Conservation (phyloP, 805 yeast species). For the Teunomyces cretensis region DNA sequence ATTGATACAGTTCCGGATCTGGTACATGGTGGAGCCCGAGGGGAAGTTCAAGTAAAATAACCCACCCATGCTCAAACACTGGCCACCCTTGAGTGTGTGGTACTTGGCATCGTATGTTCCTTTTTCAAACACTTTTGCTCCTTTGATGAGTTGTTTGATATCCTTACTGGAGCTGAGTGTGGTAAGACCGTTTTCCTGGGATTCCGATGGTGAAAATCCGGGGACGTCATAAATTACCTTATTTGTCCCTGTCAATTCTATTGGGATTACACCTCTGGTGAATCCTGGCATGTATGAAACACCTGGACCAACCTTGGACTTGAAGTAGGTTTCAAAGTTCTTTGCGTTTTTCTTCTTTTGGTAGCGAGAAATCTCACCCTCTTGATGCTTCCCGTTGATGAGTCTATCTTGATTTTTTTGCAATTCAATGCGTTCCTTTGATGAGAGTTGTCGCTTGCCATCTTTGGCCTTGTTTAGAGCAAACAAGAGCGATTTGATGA, state of each 20-base stretch:
- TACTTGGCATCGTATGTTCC: slow-evolving; percentile 34
- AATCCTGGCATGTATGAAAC: slow-evolving; percentile 63
- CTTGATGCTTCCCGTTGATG: slow-evolving; percentile 11
- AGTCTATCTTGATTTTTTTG: slow-evolving; percentile 18
- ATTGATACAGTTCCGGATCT: slow-evolving; percentile 45
- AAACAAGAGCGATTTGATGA: slow-evolving; percentile 49
- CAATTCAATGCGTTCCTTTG: slow-evolving; percentile 9
- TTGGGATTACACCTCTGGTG: slow-evolving; percentile 53
- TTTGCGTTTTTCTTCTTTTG: slow-evolving; percentile 6
- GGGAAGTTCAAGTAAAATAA: slow-evolving; percentile 60
- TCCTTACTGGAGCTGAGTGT: slow-evolving; percentile 20
- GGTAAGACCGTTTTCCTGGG: slow-evolving; percentile 22
- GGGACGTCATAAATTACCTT: slow-evolving; percentile 46
- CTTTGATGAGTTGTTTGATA: slow-evolving; percentile 30
- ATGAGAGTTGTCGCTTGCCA: slow-evolving; percentile 8
- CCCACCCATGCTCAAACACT: slow-evolving; percentile 59
- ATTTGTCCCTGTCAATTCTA: slow-evolving; percentile 26
- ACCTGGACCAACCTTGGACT: slow-evolving; percentile 43
- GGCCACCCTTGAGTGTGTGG: slow-evolving; percentile 42
- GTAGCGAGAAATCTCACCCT: slow-evolving; percentile 7
- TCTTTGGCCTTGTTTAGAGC: slow-evolving; percentile 8
- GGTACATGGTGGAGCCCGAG: slow-evolving; percentile 40
- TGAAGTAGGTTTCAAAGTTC: slow-evolving; percentile 17
- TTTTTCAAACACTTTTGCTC: slow-evolving; percentile 23
- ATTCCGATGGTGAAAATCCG: slow-evolving; percentile 30